A percentile compares a stretch with the other conserved stretches of the same genome.
Evolutionary conservation across 257 asterid genomes (phyloP).

Genomic region (Solanum phureja): DNA sequence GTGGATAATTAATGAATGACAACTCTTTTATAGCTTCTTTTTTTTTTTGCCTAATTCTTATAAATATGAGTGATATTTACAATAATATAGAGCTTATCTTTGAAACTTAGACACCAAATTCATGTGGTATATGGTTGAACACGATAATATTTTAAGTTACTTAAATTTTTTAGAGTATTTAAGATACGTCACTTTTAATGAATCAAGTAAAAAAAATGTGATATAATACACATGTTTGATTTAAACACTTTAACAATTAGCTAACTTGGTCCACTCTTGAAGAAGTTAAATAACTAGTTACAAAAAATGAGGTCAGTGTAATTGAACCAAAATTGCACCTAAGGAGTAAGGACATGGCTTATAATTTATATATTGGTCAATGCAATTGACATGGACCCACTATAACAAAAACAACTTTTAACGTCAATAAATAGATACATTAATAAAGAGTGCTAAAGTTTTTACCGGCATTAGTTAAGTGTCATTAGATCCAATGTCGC

Average conservation of each 20-base stretch:
- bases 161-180: no score
- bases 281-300: no score
- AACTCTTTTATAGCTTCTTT: background rate
- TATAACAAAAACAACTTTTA: no score
- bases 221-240: background rate
- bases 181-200: background rate
- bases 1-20: background rate
- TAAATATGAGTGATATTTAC: background rate
- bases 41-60: background rate
- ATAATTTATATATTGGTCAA: no score
- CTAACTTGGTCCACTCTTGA: background rate
- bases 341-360: background rate
- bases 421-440: no score
- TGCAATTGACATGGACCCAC: background rate
- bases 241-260: background rate
- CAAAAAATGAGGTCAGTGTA: background rate
- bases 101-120: background rate
- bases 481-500: no score
- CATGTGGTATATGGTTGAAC: background rate
- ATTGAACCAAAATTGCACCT: background rate
- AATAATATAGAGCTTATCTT: background rate
- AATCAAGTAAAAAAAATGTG: background rate
- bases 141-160: background rate
- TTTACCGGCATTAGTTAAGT: no score
- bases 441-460: no score